Base-by-base conservation (phyloP, 331 rosid species). In the Rhamnella rubrinervis region DNA sequence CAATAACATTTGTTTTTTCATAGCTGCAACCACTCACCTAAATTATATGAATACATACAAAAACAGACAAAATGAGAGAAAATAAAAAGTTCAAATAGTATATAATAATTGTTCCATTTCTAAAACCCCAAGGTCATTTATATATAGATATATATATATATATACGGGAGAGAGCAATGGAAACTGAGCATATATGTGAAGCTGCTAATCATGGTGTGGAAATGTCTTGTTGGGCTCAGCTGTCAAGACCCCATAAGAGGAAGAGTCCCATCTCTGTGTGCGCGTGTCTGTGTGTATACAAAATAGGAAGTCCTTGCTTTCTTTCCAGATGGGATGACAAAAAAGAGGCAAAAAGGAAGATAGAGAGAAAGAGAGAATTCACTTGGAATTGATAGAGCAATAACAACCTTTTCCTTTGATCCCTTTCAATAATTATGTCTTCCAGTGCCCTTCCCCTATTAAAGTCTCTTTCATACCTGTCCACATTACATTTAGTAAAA, bases 261-360 rank as follows among this genome's bases (percentile, higher is more conserved):
- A 68, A 64, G 56, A 67, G 76, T 72, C 69, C 61, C 37, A 60
- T 70, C 73, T 66, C 5, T 31, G 0, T 31, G 5, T 31, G 5
- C 4, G 5, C 4, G 35, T 3, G 35, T 31, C 35, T 58, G 16
- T 44, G 49, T 44, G 56, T 77, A 65, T 17, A 65, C 77, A 31
- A 56, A 69, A 59, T 53, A 58, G 68, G 38, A 58, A 57, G 49
- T 35, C 73, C 73, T 49, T 38, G 56, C 28, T 58, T 71, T 65
- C 80, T 77, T 77, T 73, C 82, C 82, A 77, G 79, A 74, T 81
- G 82, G 70, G 74, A 73, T 68, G 70, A 60, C 80, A 70, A 65
- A 71, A 63, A 82, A 63, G 67, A 74, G 76, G 76, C 78, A 55
- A 71, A 71, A 75, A 67, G 74, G 71, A 50, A 74, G 65, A 26